Evolutionary conservation across 768 basidiomycete genomes (phyloP).

Genomic region (Boletus reticulatus): DNA sequence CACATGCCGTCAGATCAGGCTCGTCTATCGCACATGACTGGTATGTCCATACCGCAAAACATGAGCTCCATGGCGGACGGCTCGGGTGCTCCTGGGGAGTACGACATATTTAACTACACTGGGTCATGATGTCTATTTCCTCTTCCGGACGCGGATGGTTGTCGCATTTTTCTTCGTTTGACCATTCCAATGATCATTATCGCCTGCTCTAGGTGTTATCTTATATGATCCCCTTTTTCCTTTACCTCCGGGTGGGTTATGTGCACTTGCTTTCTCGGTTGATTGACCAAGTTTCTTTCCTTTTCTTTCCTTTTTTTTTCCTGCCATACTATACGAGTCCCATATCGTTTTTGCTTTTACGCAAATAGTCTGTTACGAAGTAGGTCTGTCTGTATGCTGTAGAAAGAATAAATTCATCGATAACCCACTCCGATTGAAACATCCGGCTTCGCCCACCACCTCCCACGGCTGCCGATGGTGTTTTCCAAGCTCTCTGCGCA

Average conservation of each 20-base stretch:
- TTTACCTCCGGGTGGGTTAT: constrained; percentile 5
- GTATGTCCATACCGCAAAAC: constrained; percentile 49
- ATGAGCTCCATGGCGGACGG: constrained; percentile 42
- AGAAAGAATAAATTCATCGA: constrained; percentile 16
- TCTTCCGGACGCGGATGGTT: constrained; percentile 17
- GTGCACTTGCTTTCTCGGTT: background rate
- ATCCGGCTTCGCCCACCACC: too few relatives aligned
- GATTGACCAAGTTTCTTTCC: background rate
- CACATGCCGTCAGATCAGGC: constrained; percentile 28
- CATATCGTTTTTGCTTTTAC: constrained; percentile 17
- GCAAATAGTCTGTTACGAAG: constrained; percentile 24
- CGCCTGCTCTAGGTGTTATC: constrained; percentile 21
- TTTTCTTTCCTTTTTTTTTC: background rate
- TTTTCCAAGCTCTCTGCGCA: constrained; percentile 62
- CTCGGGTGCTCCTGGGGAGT: constrained; percentile 41
- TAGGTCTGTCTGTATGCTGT: constrained; percentile 34
- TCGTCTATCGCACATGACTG: constrained; percentile 47
- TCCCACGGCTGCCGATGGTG: constrained; percentile 47
- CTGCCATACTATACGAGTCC: constrained; percentile 19
- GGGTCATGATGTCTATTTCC: constrained; percentile 33
- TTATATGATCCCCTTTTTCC: constrained; percentile 14
- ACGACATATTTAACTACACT: constrained; percentile 61
- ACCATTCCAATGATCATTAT: constrained; percentile 25
- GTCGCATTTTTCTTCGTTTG: constrained; percentile 13
- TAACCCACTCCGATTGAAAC: constrained; percentile 1